These are phyloP conservation scores for Ammopiptanthus mongolicus DNA, from an alignment of 306 rosid species.

Conservation along the genomic window DNA sequence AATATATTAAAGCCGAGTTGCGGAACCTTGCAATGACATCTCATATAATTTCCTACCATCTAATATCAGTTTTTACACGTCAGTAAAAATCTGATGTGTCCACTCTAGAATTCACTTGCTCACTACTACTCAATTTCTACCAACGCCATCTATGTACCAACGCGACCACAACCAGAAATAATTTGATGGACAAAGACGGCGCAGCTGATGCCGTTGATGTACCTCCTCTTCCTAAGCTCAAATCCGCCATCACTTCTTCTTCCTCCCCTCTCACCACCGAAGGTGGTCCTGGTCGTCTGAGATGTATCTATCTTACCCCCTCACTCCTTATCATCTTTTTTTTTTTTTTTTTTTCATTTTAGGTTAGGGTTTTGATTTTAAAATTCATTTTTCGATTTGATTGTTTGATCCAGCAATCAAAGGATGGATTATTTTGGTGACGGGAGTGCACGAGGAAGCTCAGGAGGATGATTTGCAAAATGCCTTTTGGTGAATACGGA, in stretches of 20 bases:
- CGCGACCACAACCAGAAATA: too few species aligned
- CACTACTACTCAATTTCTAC: too few species aligned
- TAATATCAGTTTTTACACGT: too few species aligned
- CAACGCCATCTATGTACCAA: too few species aligned
- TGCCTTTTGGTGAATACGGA: constrained; percentile 85
- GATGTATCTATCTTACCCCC: background rate
- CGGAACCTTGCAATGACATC: too few species aligned
- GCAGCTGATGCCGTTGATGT: constrained; percentile 61
- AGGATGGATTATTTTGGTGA: constrained; percentile 96
- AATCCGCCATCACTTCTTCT: constrained; percentile 87
- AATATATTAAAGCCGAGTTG: too few species aligned
- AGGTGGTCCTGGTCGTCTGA: constrained; percentile 77
- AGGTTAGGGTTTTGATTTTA: constrained; percentile 23
- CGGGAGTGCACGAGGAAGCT: constrained; percentile 98
- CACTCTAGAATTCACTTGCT: too few species aligned
- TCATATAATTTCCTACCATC: too few species aligned
- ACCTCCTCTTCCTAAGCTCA: constrained; percentile 71
- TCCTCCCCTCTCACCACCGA: constrained; percentile 60
- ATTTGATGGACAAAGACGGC: constrained; percentile 98
- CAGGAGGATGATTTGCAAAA: constrained; percentile 91
- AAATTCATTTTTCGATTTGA: background rate
- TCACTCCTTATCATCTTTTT: background rate
- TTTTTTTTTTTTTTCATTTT: background rate
- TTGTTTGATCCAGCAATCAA: constrained; percentile 58
- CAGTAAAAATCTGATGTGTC: too few species aligned